phyloP scores from a whole-genome alignment of 1,284 basidiomycete genomes.

The Rhodotorula sp. region DNA sequence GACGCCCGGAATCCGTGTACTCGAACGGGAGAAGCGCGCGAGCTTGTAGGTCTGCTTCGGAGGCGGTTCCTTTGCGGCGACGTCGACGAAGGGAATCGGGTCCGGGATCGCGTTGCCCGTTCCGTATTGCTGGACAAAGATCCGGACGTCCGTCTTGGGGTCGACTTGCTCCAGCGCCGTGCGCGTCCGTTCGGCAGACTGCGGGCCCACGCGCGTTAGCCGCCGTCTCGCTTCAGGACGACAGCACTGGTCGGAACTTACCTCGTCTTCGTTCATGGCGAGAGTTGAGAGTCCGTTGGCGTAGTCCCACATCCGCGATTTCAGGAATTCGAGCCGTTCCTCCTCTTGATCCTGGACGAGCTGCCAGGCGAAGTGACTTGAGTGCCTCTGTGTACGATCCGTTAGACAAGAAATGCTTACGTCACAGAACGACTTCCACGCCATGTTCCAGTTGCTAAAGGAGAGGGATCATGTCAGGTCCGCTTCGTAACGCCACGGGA shows the following conservation, averaged over 20 bases:
- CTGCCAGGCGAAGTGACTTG: constrained; percentile 44
- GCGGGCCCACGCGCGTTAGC: neutral
- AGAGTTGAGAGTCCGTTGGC: constrained; percentile 94
- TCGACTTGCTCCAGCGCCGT: constrained; percentile 55
- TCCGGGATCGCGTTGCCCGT: constrained; percentile 82
- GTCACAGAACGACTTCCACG: constrained; percentile 92
- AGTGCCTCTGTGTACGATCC: constrained; percentile 41
- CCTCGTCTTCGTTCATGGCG: constrained; percentile 90
- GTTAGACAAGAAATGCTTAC: constrained; percentile 10
- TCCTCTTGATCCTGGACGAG: constrained; percentile 94
- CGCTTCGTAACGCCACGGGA: neutral
- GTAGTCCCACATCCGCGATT: constrained; percentile 93
- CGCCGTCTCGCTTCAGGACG: neutral
- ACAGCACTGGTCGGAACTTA: neutral
- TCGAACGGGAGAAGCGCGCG: constrained; percentile 61
- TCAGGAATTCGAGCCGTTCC: constrained; percentile 86
- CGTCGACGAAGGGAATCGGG: constrained; percentile 74
- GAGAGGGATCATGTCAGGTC: too few relatives aligned
- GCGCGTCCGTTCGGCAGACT: constrained; percentile 83
- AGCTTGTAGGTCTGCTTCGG: constrained; percentile 46
- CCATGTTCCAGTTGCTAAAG: constrained; percentile 74
- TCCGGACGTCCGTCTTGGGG: constrained; percentile 40
- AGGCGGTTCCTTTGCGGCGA: constrained; percentile 50
- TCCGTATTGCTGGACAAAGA: constrained; percentile 58
- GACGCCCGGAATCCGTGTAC: constrained; percentile 45